These are phyloP conservation scores for Dacryopinax primogenitus DNA, from an alignment of 768 basidiomycete species.

Conservation along the genomic window DNA sequence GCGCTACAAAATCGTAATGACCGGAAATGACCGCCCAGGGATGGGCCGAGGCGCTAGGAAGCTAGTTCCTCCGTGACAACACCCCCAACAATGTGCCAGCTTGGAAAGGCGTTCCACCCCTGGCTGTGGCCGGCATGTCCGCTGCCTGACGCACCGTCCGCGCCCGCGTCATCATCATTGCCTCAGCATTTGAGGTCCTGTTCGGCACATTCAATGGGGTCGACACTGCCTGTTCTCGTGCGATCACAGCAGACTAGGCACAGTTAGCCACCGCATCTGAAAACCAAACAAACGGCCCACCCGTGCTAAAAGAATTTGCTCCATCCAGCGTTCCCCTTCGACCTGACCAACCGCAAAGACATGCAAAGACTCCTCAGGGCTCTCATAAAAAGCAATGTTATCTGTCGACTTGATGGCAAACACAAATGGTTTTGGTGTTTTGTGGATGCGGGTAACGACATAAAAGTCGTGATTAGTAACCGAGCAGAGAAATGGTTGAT, in stretches of 20 bases:
- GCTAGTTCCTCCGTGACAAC: neutral
- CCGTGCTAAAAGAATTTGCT: conserved; percentile 66
- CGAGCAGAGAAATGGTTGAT: conserved; percentile 68
- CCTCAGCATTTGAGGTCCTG: neutral
- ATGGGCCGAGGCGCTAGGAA: too few relatives aligned
- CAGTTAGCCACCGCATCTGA: neutral
- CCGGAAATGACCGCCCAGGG: too few relatives aligned
- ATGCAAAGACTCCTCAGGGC: conserved; percentile 76
- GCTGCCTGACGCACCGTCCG: neutral
- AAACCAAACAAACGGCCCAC: conserved; percentile 33
- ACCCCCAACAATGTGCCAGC: neutral
- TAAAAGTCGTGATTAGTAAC: conserved; percentile 85
- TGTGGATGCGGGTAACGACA: conserved; percentile 57
- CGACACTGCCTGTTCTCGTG: neutral
- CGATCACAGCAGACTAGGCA: neutral
- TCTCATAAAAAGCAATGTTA: conserved; percentile 74
- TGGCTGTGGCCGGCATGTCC: neutral
- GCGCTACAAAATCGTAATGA: too few relatives aligned
- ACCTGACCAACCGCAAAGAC: conserved; percentile 64
- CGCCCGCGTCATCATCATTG: neutral
- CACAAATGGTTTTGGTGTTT: conserved; percentile 70
- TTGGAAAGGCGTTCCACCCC: neutral
- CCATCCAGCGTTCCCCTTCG: conserved; percentile 66
- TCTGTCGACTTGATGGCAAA: conserved; percentile 86
- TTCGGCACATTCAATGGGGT: too few relatives aligned